Percentiles rank a stretch among this genome's conserved stretches.
Conservation (phyloP, 441 rosid genomes). For the Erodium trifolium region DNA sequence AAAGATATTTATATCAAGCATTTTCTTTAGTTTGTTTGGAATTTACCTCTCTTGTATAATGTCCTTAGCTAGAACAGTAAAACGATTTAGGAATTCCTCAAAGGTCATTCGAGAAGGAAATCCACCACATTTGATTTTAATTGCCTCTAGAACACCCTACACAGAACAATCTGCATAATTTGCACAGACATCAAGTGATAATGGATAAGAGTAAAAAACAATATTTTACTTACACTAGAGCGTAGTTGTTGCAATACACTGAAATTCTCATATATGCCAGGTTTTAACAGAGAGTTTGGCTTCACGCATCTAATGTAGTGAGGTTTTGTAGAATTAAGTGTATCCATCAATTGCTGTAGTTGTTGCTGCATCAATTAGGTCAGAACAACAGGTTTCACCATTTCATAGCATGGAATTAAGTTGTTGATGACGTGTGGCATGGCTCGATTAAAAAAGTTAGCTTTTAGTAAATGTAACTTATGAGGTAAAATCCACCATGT, state of each 20-base stretch:
- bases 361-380: conserved; percentile 56
- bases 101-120: conserved; percentile 92
- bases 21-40: conserved; percentile 52
- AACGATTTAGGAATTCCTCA: conserved; percentile 78
- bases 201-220: conserved; percentile 3
- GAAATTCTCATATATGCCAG: conserved; percentile 88
- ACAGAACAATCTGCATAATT: conserved; percentile 11
- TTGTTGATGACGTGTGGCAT: conserved; percentile 13
- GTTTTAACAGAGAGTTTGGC: conserved; percentile 85
- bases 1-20: conserved; percentile 67
- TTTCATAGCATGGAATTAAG: conserved; percentile 14
- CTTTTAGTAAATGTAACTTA: conserved; percentile 5
- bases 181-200: neutral
- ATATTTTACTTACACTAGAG: conserved; percentile 71
- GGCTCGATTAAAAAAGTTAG: conserved; percentile 11
- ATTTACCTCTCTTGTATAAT: conserved; percentile 67
- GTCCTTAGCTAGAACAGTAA: conserved; percentile 71
- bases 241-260: conserved; percentile 94
- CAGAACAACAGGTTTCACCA: conserved; percentile 22
- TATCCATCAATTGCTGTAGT: conserved; percentile 84
- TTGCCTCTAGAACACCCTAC: conserved; percentile 98
- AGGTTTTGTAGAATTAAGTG: conserved; percentile 90
- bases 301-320: conserved; percentile 97
- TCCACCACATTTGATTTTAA: conserved; percentile 91
- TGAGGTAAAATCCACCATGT: conserved; percentile 15